Base-by-base conservation (phyloP, 441 rosid species). In the Gossypium gossypioides region DNA sequence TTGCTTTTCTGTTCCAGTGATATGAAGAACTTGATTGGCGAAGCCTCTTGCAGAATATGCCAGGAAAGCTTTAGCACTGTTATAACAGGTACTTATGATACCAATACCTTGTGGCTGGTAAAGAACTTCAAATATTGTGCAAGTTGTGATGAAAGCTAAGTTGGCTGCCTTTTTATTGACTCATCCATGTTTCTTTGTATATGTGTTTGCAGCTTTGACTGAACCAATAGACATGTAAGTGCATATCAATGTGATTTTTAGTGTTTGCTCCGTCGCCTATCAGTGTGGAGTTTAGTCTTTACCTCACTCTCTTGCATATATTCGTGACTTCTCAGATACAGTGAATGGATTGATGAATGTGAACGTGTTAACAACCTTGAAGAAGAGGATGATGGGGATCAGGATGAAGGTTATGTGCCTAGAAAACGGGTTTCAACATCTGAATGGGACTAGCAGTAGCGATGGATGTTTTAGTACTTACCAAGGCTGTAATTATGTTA, bases 261-360 rank as follows among this genome's bases (percentile, higher is more conserved):
- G 10, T 63, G 9, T 57, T 57, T 57, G 13, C 42, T 18, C 3
- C 7, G 1, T 32, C 37, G 1, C 7, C 37, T 32, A 32, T 32
- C 37, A 32, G 7, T 5, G 7, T 32, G 7, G 7, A 32, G 37
- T 32, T 32, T 5, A 32, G 37, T 32, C 1, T 32, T 32, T 5
- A 32, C 37, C 37, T 32, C 7, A 5, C 46, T 13, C 29, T 67
- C 56, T 12, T 34, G 34, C 64, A 50, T 4, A 40, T 40, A 18
- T 34, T 37, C 48, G 13, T 4, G 51, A 9, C 9, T 16, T 48
- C 44, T 72, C 79, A 86, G 86, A 74, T 85, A 87, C 68, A 85
- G 86, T 27, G 90, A 88, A 74, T 93, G 97, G 98, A 89, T 91
- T 0, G 98, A 93, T 79, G 95, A 92, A 72, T 92, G 98, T 3